Evolutionary conservation across 331 rosid genomes (phyloP), one percentile per base, ranked within the genome.

Genomic region (Acacia concinna): DNA sequence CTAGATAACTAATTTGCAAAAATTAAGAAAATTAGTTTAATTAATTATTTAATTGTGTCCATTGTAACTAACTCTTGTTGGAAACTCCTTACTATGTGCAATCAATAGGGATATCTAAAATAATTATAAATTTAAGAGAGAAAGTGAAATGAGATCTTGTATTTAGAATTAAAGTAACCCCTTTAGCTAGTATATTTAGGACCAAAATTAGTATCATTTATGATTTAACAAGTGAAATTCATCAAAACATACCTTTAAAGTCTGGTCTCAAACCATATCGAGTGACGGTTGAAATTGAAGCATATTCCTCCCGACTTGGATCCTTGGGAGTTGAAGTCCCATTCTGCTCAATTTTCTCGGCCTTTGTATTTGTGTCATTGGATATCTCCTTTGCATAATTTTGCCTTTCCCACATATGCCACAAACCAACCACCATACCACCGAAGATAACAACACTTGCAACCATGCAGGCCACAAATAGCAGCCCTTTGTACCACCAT

Each of bases 401-500:
- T 84, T 23, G 37, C 70, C 76, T 79, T 71, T 91, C 99, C 94
- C 91, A 88, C 72, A 90, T 72, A 85, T 83, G 90, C 97, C 99
- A 95, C 28, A 91, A 44, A 49, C 60, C 87, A 84, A 86, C 72
- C 60, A 90, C 94, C 59, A 78, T 34, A 63, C 99, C 99, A 41
- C 99, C 99, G 74, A 95, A 91, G 76, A 91, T 70, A 30, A 90
- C 52, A 47, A 86, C 91, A 80, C 97, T 83, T 27, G 87, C 86
- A 81, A 85, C 70, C 97, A 95, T 92, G 88, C 91, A 89, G 31
- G 52, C 78, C 4, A 89, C 67, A 64, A 87, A 83, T 51, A 95
- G 93, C 41, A 95, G 81, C 76, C 97, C 97, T 71, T 82, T 95
- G 91, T 90, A 93, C 97, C 97, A 95, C 97, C 97, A 91, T 76